A percentile compares a stretch with the other conserved stretches of the same genome.
These are phyloP conservation scores for Tympanopsis confertula DNA, from an alignment of 2,329 filamentous ascomycete genomes.

Conservation along the genomic window DNA sequence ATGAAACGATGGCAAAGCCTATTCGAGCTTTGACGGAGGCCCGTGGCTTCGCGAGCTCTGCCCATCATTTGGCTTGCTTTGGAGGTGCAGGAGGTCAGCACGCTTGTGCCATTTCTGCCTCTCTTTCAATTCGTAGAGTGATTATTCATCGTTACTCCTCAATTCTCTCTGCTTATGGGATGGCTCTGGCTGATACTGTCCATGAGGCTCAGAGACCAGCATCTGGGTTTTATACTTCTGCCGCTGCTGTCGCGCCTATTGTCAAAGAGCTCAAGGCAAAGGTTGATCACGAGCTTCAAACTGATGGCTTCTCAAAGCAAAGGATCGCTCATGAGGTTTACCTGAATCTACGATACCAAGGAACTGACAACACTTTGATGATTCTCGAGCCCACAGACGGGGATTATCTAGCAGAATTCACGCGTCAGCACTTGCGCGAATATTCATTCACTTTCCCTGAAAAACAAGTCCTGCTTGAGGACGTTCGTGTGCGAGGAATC, in stretches of 20 bases:
- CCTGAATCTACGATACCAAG: constrained; percentile 29
- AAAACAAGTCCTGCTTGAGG: constrained; percentile 26
- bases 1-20: constrained; percentile 15
- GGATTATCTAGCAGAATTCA: constrained; percentile 21
- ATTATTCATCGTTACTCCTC: constrained; percentile 31
- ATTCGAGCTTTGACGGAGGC: constrained; percentile 15
- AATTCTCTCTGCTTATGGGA: constrained; percentile 32
- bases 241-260: background rate
- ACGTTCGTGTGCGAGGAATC: constrained; percentile 26
- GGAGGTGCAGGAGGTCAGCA: constrained; percentile 28
- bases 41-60: constrained; percentile 9
- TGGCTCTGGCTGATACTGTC: constrained; percentile 31
- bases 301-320: background rate
- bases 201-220: constrained; percentile 25
- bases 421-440: constrained; percentile 22
- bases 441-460: constrained; percentile 25
- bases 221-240: constrained; percentile 12
- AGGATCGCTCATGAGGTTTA: constrained; percentile 16
- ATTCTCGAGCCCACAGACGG: constrained; percentile 15
- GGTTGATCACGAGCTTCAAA: background rate
- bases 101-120: constrained; percentile 26
- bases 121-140: constrained; percentile 27
- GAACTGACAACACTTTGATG: constrained; percentile 29
- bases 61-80: constrained; percentile 14
- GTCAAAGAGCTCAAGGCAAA: background rate